Percentiles rank a stretch among this genome's conserved stretches.
phyloP scores from a whole-genome alignment of 2,329 filamentous ascomycete genomes.

The Ascochyta koolunga region DNA sequence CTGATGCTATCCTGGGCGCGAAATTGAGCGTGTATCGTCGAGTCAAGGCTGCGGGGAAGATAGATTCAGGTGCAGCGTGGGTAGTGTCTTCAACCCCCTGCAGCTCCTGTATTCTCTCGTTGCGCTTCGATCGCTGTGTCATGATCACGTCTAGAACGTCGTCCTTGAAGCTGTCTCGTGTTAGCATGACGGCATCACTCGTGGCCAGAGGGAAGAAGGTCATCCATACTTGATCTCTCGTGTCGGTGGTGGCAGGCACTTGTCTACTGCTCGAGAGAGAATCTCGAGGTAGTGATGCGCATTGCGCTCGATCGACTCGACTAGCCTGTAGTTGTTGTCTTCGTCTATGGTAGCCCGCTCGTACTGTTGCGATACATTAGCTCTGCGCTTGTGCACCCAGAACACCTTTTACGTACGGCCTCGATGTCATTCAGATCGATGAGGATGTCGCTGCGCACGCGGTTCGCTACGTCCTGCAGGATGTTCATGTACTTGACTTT shows the following conservation, averaged over 20 bases:
- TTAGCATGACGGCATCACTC: conserved; percentile 23
- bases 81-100: conserved; percentile 54
- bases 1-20: conserved; percentile 81
- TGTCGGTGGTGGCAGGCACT: conserved; percentile 78
- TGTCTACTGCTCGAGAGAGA: conserved; percentile 85
- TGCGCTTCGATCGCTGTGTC: conserved; percentile 85
- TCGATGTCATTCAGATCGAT: conserved; percentile 90
- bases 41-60: conserved; percentile 90
- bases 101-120: conserved; percentile 69
- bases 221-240: conserved; percentile 75
- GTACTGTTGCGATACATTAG: conserved; percentile 62
- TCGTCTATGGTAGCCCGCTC: conserved; percentile 71
- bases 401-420: conserved; percentile 58
- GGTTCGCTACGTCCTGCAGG: conserved; percentile 85
- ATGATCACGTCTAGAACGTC: conserved; percentile 97
- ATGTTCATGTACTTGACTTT: conserved; percentile 88
- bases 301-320: conserved; percentile 86
- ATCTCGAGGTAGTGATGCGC: conserved; percentile 96
- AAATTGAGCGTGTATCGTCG: conserved; percentile 95
- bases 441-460: conserved; percentile 75
- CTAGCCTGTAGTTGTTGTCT: conserved; percentile 67
- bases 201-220: conserved; percentile 3
- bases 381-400: neutral
- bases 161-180: conserved; percentile 79
- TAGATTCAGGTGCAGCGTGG: conserved; percentile 71